Conservation (phyloP, 1,284 basidiomycete genomes). For the Amylostereum chailletii region DNA sequence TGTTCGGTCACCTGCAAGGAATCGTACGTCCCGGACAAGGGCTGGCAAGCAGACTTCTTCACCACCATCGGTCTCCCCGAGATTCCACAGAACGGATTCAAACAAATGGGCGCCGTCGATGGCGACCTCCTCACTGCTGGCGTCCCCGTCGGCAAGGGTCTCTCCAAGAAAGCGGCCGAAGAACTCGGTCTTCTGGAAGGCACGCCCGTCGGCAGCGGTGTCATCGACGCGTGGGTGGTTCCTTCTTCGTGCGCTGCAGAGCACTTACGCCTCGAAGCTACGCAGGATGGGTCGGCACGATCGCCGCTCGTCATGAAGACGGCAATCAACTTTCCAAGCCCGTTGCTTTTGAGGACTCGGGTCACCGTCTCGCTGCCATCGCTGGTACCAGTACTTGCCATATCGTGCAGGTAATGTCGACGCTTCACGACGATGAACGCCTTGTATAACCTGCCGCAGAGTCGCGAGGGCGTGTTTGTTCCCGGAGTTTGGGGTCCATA, state of each 20-base stretch:
- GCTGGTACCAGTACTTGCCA: conserved; percentile 97
- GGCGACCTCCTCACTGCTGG: conserved; percentile 82
- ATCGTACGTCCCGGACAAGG: conserved; percentile 83
- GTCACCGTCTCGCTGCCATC: conserved; percentile 82
- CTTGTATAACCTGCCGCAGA: conserved; percentile 37
- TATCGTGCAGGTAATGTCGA: conserved; percentile 61
- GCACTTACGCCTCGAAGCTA: conserved; percentile 43
- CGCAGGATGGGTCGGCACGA: conserved; percentile 97
- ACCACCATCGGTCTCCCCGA: conserved; percentile 71
- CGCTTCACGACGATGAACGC: background rate
- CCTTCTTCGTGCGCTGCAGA: background rate
- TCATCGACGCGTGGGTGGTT: conserved; percentile 82
- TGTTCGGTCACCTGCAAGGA: conserved; percentile 98
- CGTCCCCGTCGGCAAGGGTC: conserved; percentile 80
- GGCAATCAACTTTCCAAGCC: conserved; percentile 40
- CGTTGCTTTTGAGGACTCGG: conserved; percentile 65
- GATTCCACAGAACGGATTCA: conserved; percentile 61
- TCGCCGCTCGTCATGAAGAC: conserved; percentile 72
- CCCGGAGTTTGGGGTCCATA: conserved; percentile 97
- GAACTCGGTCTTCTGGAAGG: conserved; percentile 84
- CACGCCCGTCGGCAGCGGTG: conserved; percentile 89
- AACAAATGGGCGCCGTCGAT: conserved; percentile 68
- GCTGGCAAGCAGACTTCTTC: conserved; percentile 90
- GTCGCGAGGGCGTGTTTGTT: conserved; percentile 78
- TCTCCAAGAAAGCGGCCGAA: conserved; percentile 71